phyloP scores from a whole-genome alignment of 2,329 filamentous ascomycete genomes.

The Akanthomyces dipterigenus region DNA sequence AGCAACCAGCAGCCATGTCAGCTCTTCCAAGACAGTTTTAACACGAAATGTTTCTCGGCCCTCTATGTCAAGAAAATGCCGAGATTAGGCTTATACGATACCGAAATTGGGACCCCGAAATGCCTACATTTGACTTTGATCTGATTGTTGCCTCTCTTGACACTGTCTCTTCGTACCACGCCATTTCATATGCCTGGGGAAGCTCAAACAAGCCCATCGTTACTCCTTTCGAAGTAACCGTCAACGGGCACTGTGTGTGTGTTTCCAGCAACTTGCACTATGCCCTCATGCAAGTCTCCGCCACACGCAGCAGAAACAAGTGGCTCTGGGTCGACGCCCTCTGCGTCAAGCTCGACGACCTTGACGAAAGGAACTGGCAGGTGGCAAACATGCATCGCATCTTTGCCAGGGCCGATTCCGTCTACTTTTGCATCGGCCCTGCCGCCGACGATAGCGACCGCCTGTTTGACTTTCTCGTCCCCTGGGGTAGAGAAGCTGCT shows the following conservation, averaged over 20 bases:
- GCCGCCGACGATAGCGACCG: background rate
- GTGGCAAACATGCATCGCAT: background rate
- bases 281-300: background rate
- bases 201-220: background rate
- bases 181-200: background rate
- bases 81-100: background rate
- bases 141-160: background rate
- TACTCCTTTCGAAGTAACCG: background rate
- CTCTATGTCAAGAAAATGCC: background rate
- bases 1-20: background rate
- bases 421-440: background rate
- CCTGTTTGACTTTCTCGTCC: background rate
- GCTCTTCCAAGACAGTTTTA: background rate
- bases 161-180: background rate
- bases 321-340: conserved; percentile 1
- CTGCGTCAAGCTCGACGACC: background rate
- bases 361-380: background rate
- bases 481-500: background rate
- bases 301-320: background rate
- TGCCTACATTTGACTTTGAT: background rate
- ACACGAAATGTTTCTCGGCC: background rate
- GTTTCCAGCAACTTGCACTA: background rate
- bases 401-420: background rate
- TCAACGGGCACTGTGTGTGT: background rate
- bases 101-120: background rate